These are phyloP conservation scores for Candida oleophila DNA, from an alignment of 805 yeast genomes.

Conservation along the genomic window DNA sequence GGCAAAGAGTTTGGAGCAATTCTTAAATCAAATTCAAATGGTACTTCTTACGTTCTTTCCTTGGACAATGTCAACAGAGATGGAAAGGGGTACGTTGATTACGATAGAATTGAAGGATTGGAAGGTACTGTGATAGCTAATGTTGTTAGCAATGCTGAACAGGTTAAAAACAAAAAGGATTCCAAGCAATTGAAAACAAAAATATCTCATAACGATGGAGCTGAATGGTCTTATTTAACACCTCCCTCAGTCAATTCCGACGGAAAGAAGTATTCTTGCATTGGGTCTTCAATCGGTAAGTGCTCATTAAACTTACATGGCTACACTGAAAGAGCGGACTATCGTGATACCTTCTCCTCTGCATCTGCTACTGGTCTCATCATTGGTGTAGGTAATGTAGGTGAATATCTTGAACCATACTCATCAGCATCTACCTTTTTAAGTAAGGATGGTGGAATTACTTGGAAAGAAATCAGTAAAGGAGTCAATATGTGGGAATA, in stretches of 20 bases:
- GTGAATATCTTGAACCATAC: slow-evolving; percentile 50
- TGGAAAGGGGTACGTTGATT: slow-evolving; percentile 75
- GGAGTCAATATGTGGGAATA: slow-evolving; percentile 90
- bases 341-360: slow-evolving; percentile 83
- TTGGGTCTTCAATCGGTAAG: slow-evolving; percentile 45
- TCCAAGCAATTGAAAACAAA: slow-evolving; percentile 63
- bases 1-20: slow-evolving; percentile 72
- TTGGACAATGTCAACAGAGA: slow-evolving; percentile 75
- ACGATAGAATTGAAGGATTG: slow-evolving; percentile 75
- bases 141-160: slow-evolving; percentile 56
- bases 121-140: slow-evolving; percentile 85
- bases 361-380: slow-evolving; percentile 86
- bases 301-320: slow-evolving; percentile 90
- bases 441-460: slow-evolving; percentile 85
- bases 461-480: slow-evolving; percentile 78
- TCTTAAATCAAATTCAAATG: slow-evolving; percentile 86
- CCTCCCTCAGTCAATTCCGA: slow-evolving; percentile 70
- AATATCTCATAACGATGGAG: slow-evolving; percentile 89
- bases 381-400: slow-evolving; percentile 94
- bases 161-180: slow-evolving; percentile 39
- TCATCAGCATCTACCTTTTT: slow-evolving; percentile 68
- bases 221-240: slow-evolving; percentile 69
- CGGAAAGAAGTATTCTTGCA: slow-evolving; percentile 57
- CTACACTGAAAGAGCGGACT: slow-evolving; percentile 80
- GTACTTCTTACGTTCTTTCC: slow-evolving; percentile 77